Evolutionary conservation across 306 rosid species (phyloP).

Genomic region (Oemleria cerasiformis): DNA sequence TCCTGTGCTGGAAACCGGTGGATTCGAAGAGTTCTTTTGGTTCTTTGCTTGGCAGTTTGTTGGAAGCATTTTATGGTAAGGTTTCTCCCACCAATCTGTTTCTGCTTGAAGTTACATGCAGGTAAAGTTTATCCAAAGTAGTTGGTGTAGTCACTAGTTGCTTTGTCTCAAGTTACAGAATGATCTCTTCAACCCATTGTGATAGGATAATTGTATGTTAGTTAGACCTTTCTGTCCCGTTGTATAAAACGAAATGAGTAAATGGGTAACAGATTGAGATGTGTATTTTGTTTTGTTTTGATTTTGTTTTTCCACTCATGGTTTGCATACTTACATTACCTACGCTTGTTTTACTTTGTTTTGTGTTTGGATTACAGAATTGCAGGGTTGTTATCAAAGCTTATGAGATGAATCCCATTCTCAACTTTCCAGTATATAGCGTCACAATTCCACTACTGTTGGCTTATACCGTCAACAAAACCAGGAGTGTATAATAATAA

Average conservation of each 20-base stretch:
- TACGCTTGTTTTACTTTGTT: not conserved
- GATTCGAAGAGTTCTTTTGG: slow-evolving; percentile 55
- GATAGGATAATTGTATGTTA: not conserved
- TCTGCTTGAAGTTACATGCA: not conserved
- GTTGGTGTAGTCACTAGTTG: not conserved
- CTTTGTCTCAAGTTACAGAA: not conserved
- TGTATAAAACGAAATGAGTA: not conserved
- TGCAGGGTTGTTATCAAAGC: slow-evolving; percentile 82
- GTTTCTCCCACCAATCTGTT: slow-evolving; percentile 13
- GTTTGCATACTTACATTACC: not conserved
- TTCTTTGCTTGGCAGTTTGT: slow-evolving; percentile 62
- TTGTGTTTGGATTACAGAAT: slow-evolving; percentile 45
- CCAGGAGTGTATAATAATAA: slow-evolving; percentile 30
- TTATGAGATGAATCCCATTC: slow-evolving; percentile 78
- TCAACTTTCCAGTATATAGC: slow-evolving; percentile 68
- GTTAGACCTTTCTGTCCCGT: not conserved
- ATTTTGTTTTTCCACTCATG: not conserved
- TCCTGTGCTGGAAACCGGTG: slow-evolving; percentile 41
- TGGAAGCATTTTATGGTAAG: slow-evolving; percentile 86
- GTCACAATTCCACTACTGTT: slow-evolving; percentile 59
- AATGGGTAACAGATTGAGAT: not conserved
- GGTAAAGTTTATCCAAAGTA: not conserved
- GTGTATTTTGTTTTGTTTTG: not conserved
- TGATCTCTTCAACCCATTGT: not conserved
- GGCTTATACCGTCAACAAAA: slow-evolving; percentile 53